A percentile compares a stretch with the other conserved stretches of the same genome.
Conservation (phyloP, 371 early-diverging fungal species). For the Zychaea mexicana region DNA sequence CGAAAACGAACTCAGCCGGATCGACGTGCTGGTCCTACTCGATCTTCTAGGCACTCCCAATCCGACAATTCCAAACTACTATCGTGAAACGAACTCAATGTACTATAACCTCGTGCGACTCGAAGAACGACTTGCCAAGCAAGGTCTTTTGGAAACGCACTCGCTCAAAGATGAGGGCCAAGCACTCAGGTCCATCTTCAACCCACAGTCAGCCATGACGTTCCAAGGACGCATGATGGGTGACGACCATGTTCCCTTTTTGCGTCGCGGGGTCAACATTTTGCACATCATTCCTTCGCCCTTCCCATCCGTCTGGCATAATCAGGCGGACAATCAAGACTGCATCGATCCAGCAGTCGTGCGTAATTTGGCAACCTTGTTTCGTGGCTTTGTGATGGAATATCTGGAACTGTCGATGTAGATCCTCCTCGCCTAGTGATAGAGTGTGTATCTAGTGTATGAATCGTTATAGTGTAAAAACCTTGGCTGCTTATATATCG, state of each 20-base stretch:
- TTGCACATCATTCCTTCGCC: conserved; percentile 84
- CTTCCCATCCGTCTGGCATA: conserved; percentile 93
- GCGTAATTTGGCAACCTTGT: conserved; percentile 50
- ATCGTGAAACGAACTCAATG: conserved; percentile 50
- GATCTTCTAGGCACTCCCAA: conserved; percentile 77
- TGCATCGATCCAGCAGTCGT: conserved; percentile 48
- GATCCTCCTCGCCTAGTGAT: no score
- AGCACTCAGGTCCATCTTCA: conserved; percentile 26
- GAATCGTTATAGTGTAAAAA: no score
- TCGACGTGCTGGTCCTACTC: conserved; percentile 85
- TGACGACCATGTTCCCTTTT: conserved; percentile 92
- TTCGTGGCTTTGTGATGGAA: conserved; percentile 58
- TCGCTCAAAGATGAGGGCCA: conserved; percentile 8
- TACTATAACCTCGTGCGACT: conserved; percentile 49
- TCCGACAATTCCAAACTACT: conserved; percentile 57
- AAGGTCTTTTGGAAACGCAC: conserved; percentile 7
- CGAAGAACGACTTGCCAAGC: conserved; percentile 32
- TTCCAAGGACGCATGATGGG: conserved; percentile 43
- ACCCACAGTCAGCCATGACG: conserved; percentile 27
- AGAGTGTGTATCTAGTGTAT: no score
- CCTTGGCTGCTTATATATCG: no score
- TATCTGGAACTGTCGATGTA: conserved; percentile 56
- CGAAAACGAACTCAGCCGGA: conserved; percentile 46
- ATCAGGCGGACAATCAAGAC: conserved; percentile 27
- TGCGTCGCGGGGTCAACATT: conserved; percentile 76